A percentile compares a stretch with the other conserved stretches of the same genome.
These are phyloP conservation scores for Umbelopsis isabellina DNA, from an alignment of 192 early-diverging fungal genomes.

Conservation along the genomic window DNA sequence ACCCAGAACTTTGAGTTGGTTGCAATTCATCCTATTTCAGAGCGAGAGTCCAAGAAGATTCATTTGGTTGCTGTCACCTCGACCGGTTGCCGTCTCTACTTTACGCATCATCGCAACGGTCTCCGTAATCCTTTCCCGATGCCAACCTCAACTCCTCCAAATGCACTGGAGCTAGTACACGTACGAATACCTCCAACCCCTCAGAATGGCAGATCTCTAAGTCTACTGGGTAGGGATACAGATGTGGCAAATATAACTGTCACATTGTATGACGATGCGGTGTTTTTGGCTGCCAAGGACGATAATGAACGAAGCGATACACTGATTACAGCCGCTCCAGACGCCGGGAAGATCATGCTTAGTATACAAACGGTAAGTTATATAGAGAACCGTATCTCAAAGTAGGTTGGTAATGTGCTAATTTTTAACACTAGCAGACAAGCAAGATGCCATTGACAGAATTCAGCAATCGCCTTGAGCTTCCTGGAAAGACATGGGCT, in stretches of 20 bases:
- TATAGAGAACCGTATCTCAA: background rate
- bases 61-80: slow-evolving; percentile 81
- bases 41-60: slow-evolving; percentile 65
- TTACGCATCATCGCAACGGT: slow-evolving; percentile 51
- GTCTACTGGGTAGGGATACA: slow-evolving; percentile 4
- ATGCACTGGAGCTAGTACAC: slow-evolving; percentile 64
- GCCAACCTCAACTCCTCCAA: slow-evolving; percentile 43
- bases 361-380: slow-evolving; percentile 10
- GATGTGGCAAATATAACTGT: slow-evolving; percentile 25
- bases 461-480: slow-evolving; percentile 46
- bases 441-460: slow-evolving; percentile 50
- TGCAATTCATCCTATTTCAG: slow-evolving; percentile 73
- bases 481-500: slow-evolving; percentile 85
- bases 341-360: slow-evolving; percentile 56
- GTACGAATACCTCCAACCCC: slow-evolving; percentile 70
- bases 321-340: slow-evolving; percentile 62
- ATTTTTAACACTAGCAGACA: slow-evolving; percentile 23
- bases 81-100: slow-evolving; percentile 77
- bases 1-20: slow-evolving; percentile 63
- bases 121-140: slow-evolving; percentile 28
- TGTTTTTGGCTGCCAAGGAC: slow-evolving; percentile 67
- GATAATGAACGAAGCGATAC: slow-evolving; percentile 73
- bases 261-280: slow-evolving; percentile 67
- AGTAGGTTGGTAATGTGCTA: background rate
- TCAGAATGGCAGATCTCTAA: slow-evolving; percentile 27